phyloP scores from a whole-genome alignment of 2,329 filamentous ascomycete species.

The Neofusicoccum laricinum region DNA sequence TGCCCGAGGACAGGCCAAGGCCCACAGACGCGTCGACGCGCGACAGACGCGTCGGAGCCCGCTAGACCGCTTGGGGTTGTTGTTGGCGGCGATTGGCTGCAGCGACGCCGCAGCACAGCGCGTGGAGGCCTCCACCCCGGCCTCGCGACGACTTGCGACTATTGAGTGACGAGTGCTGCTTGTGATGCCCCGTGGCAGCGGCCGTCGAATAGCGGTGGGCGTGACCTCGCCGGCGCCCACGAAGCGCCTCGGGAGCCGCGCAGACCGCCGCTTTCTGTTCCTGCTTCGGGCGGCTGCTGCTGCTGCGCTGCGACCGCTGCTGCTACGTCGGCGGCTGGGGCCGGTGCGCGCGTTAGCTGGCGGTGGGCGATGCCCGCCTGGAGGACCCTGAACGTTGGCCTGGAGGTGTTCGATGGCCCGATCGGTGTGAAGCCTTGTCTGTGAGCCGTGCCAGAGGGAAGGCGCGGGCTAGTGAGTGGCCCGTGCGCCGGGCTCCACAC shows the following conservation, averaged over 20 bases:
- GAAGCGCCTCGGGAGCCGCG: background rate
- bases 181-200: too few relatives aligned
- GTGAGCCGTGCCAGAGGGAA: background rate
- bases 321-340: background rate
- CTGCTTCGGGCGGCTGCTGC: slow-evolving; percentile 3
- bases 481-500: too few relatives aligned
- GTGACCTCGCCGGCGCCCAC: background rate
- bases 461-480: background rate
- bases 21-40: too few relatives aligned
- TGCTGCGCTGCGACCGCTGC: background rate
- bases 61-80: background rate
- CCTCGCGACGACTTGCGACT: too few relatives aligned
- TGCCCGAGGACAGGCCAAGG: too few relatives aligned
- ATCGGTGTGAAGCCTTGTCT: slow-evolving; percentile 5
- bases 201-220: background rate
- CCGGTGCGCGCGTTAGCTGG: background rate
- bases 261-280: slow-evolving; percentile 7
- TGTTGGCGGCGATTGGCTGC: background rate
- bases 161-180: too few relatives aligned
- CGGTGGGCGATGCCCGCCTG: background rate
- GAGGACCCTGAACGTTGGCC: background rate
- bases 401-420: background rate
- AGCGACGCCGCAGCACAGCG: background rate
- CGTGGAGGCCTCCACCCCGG: too few relatives aligned
- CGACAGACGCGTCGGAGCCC: too few relatives aligned